Evolutionary conservation across 768 basidiomycete species (phyloP).

Genomic region (Tulasnella sp.): DNA sequence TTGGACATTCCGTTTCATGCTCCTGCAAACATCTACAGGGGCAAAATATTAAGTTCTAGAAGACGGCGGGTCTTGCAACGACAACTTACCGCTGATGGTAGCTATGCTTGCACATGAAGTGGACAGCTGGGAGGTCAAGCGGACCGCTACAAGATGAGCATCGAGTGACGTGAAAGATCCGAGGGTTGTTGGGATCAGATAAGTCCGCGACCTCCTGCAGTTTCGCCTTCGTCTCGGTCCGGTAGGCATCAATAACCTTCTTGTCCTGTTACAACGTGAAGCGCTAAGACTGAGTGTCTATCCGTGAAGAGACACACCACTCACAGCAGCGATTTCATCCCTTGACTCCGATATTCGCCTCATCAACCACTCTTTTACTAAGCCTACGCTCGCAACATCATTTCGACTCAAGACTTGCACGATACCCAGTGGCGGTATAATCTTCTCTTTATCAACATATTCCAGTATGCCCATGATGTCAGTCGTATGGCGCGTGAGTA

Average conservation of each 20-base stretch:
- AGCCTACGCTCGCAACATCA: constrained; percentile 78
- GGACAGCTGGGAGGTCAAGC: constrained; percentile 84
- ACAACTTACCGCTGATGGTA: constrained; percentile 77
- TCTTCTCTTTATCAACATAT: constrained; percentile 64
- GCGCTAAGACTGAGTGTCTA: constrained; percentile 8
- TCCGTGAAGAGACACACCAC: constrained; percentile 25
- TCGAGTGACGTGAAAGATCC: constrained; percentile 87
- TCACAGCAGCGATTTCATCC: constrained; percentile 69
- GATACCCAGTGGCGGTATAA: constrained; percentile 83
- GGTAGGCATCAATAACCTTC: constrained; percentile 77
- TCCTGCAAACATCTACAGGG: constrained; percentile 68
- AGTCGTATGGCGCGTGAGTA: constrained; percentile 55
- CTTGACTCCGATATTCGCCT: constrained; percentile 59
- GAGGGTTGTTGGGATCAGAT: constrained; percentile 62
- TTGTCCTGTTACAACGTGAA: constrained; percentile 48
- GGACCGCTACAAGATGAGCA: constrained; percentile 84
- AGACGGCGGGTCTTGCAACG: not conserved
- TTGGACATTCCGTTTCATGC: constrained; percentile 81
- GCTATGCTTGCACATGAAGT: constrained; percentile 98
- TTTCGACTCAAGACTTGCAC: constrained; percentile 84
- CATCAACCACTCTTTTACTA: constrained; percentile 87
- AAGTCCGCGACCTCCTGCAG: constrained; percentile 73
- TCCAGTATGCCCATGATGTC: constrained; percentile 66
- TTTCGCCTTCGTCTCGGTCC: constrained; percentile 69
- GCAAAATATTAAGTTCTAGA: not conserved